Evolutionary conservation across 352 stramenopile species (phyloP), one percentile per base, ranked within the genome.

Genomic region (Globisporangium cystogenes): DNA sequence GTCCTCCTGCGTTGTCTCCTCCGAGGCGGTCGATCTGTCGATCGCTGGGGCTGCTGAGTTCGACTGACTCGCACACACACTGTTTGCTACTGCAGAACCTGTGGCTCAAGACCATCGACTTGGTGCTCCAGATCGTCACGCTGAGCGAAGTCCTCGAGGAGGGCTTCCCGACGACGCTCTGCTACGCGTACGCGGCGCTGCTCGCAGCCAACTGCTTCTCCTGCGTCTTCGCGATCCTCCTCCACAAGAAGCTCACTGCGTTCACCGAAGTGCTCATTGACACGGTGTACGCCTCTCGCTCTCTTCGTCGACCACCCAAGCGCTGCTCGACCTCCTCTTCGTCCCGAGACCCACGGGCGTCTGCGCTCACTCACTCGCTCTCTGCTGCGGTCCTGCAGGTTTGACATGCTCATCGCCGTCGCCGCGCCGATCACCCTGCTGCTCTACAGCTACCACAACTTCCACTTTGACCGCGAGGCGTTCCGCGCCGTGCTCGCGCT

Each of bases 201-300:
- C 20, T 62, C 23, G 48, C 50, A 4, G 3, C 60, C 4, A 74
- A 74, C 42, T 62, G 42, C 4, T 29, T 68, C 5, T 64, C 55
- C 0, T 65, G 45, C 33, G 57, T 52, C 18, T 5, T 42, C 23
- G 29, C 41, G 6, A 60, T 69, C 35, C 15, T 59, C 4, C 35
- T 31, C 6, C 47, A 40, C 6, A 2, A n/a, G 4, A 26, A 51
- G 1, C 37, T 46, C 10, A 52, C 62, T 3, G 65, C 65, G 2
- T 53, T 76, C 3, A 48, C 40, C 4, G 62, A 76, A 24, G 55
- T 76, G 11, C 37, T 76, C 7, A 41, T 76, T 6, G 68, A 76
- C 50, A 62, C 51, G 3, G 2, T 29, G 51, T 56, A 49, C n/a
- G 26, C 11, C 5, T 3, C 21, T 7, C 23, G 36, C 23, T 12